phyloP scores from a whole-genome alignment of 78 protist genomes.

The Diacronema lutheri region DNA sequence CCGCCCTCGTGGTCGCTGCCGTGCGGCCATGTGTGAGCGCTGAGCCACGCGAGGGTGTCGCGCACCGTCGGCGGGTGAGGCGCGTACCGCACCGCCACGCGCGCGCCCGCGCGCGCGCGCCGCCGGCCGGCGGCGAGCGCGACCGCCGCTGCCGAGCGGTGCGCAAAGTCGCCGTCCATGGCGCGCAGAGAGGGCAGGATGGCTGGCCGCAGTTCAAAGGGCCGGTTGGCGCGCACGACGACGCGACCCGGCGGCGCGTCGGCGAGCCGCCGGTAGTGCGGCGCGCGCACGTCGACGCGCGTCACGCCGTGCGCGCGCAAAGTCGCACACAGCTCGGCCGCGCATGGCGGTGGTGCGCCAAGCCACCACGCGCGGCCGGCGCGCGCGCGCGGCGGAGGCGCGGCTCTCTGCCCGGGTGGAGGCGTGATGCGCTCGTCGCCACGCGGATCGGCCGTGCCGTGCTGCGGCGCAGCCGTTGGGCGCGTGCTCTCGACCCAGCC shows the following conservation, averaged over 20 bases:
- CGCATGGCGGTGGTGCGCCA: not conserved
- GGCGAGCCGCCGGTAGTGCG: not conserved
- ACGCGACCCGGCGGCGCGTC: not conserved
- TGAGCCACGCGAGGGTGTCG: too few relatives aligned
- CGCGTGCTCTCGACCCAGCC: too few relatives aligned
- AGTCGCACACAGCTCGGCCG: not conserved
- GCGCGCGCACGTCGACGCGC: not conserved
- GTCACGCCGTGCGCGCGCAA: not conserved
- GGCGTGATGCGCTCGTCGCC: too few relatives aligned
- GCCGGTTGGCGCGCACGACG: not conserved
- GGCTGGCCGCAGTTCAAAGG: not conserved
- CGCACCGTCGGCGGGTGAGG: too few relatives aligned
- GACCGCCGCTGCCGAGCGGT: too few relatives aligned
- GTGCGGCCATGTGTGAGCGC: too few relatives aligned
- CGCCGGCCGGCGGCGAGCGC: not conserved
- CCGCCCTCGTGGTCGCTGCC: too few relatives aligned
- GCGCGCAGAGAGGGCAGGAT: not conserved
- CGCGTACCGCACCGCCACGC: not conserved
- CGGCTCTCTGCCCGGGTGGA: not conserved
- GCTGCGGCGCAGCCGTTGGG: too few relatives aligned
- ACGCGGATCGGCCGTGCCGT: too few relatives aligned
- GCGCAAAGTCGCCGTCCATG: too few relatives aligned
- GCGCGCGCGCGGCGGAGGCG: too few relatives aligned
- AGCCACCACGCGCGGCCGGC: not conserved
- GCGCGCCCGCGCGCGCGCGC: not conserved